Conservation (phyloP, 306 rosid genomes). For the Cicer cuneatum region DNA sequence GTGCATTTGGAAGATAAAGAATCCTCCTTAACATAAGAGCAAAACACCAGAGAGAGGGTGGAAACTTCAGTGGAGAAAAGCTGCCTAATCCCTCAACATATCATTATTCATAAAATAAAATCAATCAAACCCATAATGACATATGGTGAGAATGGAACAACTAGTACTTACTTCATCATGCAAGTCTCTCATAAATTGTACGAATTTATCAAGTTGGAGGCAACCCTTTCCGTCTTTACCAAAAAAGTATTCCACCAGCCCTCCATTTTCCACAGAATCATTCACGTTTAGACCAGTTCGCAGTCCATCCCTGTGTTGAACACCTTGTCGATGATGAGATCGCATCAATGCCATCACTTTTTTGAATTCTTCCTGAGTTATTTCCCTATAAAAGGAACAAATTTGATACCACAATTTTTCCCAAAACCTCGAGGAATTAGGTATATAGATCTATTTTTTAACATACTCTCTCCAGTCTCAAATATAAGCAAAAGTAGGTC, state of each 20-base stretch:
- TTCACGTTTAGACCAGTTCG: constrained; percentile 62
- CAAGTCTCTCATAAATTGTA: constrained; percentile 69
- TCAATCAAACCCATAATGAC: constrained; percentile 34
- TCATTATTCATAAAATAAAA: constrained; percentile 31
- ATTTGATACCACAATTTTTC: neutral
- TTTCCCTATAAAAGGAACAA: constrained; percentile 53
- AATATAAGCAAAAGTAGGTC: too few relatives aligned
- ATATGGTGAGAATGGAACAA: constrained; percentile 15
- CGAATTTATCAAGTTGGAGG: constrained; percentile 72
- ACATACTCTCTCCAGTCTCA: neutral
- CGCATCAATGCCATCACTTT: constrained; percentile 96
- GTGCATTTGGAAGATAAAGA: constrained; percentile 32
- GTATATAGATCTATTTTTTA: neutral
- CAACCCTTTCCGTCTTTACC: constrained; percentile 69
- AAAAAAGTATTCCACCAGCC: constrained; percentile 81
- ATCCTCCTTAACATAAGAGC: constrained; percentile 34
- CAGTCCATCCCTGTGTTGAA: constrained; percentile 69
- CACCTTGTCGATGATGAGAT: constrained; percentile 76
- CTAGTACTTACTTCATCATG: constrained; percentile 65
- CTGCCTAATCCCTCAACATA: constrained; percentile 26
- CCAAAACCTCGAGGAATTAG: neutral
- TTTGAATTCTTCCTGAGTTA: constrained; percentile 87
- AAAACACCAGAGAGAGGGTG: constrained; percentile 6
- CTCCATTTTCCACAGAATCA: constrained; percentile 87
- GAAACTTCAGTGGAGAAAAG: constrained; percentile 31